Evolutionary conservation across 805 yeast genomes (phyloP).

Genomic region (Yamadazyma sp.): DNA sequence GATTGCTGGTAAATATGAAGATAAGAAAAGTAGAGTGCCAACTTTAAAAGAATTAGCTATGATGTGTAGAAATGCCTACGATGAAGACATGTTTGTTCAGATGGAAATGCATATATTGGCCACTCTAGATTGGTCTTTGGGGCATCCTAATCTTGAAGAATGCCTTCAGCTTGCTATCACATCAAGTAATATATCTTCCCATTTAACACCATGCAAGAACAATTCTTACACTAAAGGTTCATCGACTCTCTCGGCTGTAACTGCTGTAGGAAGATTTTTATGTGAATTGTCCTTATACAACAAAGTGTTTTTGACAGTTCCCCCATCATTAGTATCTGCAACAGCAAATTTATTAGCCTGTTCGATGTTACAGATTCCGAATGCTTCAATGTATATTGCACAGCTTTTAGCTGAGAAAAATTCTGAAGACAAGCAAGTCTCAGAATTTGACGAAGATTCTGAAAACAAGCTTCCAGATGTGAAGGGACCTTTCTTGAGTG

Average conservation of each 20-base stretch:
- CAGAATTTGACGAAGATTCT: conserved; percentile 22
- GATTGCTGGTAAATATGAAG: conserved; percentile 54
- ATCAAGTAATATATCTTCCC: conserved; percentile 10
- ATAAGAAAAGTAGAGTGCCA: conserved; percentile 57
- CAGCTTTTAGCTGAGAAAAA: conserved; percentile 1
- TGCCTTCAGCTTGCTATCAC: conserved; percentile 43
- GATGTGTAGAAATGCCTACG: conserved; percentile 60
- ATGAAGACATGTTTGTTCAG: conserved; percentile 49
- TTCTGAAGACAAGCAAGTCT: neutral
- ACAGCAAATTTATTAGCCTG: conserved; percentile 53
- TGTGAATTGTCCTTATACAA: conserved; percentile 54
- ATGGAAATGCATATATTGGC: conserved; percentile 68
- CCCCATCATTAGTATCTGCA: conserved; percentile 46
- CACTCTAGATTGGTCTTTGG: conserved; percentile 53
- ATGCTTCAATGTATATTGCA: conserved; percentile 35
- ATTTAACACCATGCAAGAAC: conserved; percentile 25
- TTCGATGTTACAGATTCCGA: conserved; percentile 47
- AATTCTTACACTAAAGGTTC: conserved; percentile 13
- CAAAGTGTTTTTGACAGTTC: conserved; percentile 43
- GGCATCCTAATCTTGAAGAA: conserved; percentile 52
- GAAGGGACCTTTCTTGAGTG: conserved; percentile 47
- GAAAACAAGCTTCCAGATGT: conserved; percentile 42
- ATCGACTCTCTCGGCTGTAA: conserved; percentile 47
- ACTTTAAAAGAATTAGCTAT: conserved; percentile 50
- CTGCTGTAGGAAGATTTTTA: conserved; percentile 53